Evolutionary conservation across 345 rosid genomes (phyloP), one percentile per base, ranked within the genome.

Genomic region (Psidium friedrichsthalianum): DNA sequence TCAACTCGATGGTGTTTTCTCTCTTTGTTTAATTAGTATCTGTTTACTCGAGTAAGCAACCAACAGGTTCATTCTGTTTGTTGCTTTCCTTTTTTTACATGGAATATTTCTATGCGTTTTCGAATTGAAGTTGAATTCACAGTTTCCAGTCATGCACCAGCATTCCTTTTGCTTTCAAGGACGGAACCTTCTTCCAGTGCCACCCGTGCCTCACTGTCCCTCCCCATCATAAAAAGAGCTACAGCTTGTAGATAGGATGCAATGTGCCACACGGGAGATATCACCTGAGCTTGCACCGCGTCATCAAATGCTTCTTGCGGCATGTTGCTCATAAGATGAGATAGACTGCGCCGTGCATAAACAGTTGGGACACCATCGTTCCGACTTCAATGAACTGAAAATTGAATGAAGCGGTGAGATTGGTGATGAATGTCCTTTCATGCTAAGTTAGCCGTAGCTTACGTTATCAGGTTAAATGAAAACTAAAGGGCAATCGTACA

Each of bases 341-440:
- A 93, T 87, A 97, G 89, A 86, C 98, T 95, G 69, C 98, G 94
- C 61, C 98, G 93, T 61, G 96, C 98, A 61, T 84, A 92, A 54
- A 95, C 91, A 2, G 99, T 95, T 11, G 99, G 99, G 99, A 97
- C 86, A 92, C 88, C 97, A 93, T 95, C 74, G 96, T 97, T 86
- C 98, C 97, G 0, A 89, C 97, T 61, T 94, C 97, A 40, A 95
- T 92, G 88, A 97, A 97, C 99, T 96, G 93, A 88, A 89, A 78
- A 36, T 69, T 69, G 81, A 40, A 83, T 44, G 51, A 49, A 81
- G 36, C 80, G 4, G 20, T 29, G 47, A 69, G 80, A 69, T 36
- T 36, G 6, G 7, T 32, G 47, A 69, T 69, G 78, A 69, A 69
- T 69, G 47, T 69, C 47, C 13, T 42, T 36, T 36, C 80, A 69